Evolutionary conservation across 345 rosid species (phyloP).

Genomic region (Bruguiera gymnorhiza): DNA sequence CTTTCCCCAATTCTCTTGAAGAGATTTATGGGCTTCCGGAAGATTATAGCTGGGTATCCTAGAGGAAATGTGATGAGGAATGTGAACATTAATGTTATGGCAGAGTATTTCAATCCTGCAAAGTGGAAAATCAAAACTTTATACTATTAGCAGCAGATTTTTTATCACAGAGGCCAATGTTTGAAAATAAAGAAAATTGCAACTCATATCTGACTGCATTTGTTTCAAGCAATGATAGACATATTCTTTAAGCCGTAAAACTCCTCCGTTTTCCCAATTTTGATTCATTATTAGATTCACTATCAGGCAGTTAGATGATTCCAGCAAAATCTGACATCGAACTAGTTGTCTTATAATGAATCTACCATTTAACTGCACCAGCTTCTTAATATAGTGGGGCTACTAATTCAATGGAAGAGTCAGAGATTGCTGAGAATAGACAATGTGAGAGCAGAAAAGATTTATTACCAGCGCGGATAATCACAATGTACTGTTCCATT

Average conservation of each 20-base stretch:
- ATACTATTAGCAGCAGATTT: not conserved
- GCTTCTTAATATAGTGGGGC: not conserved
- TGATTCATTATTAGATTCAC: not conserved
- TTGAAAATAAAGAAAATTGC: not conserved
- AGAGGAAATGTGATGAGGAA: conserved; percentile 72
- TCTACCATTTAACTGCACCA: not conserved
- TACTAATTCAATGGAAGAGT: conserved; percentile 13
- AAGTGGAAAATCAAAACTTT: conserved; percentile 20
- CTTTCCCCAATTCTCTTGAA: conserved; percentile 94
- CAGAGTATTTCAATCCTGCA: conserved; percentile 90
- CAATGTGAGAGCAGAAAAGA: not conserved
- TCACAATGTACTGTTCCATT: conserved; percentile 93
- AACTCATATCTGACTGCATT: not conserved
- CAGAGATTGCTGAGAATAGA: not conserved
- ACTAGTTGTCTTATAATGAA: not conserved
- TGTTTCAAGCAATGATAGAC: not conserved
- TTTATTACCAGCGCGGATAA: conserved; percentile 70
- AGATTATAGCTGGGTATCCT: conserved; percentile 90
- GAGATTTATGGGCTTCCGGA: conserved; percentile 63
- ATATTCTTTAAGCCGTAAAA: not conserved
- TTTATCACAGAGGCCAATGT: not conserved
- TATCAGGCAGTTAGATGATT: too few relatives aligned
- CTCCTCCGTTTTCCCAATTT: not conserved
- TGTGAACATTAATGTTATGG: conserved; percentile 81
- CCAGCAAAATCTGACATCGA: not conserved